Evolutionary conservation across 306 rosid genomes (phyloP).

Genomic region (Biancaea sappan): DNA sequence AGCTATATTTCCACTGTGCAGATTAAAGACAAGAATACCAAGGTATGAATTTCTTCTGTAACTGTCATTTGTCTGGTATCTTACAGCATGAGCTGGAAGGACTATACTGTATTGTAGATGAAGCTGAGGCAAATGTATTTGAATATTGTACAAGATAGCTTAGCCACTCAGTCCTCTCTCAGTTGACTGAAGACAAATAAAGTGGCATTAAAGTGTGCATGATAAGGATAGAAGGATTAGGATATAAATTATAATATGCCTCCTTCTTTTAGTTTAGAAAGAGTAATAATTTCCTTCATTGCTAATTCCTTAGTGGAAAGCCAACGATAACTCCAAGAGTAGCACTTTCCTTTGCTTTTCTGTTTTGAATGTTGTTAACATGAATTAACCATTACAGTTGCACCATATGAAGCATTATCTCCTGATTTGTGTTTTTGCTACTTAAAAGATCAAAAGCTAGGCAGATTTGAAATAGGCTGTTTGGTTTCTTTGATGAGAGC

Average conservation of each 20-base stretch:
- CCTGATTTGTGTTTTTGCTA: too few relatives aligned
- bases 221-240: neutral
- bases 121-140: neutral
- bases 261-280: neutral
- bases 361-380: too few relatives aligned
- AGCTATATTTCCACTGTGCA: slow-evolving; percentile 64
- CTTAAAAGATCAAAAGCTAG: too few relatives aligned
- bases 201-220: neutral
- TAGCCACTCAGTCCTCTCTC: neutral
- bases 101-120: neutral
- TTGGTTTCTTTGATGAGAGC: too few relatives aligned
- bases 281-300: neutral
- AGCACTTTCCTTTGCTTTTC: neutral
- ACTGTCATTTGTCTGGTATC: neutral
- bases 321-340: neutral
- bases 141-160: neutral
- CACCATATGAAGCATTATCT: too few relatives aligned
- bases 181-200: neutral
- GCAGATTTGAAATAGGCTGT: too few relatives aligned
- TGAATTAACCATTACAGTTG: too few relatives aligned
- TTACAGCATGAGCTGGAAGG: neutral
- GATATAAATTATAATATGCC: neutral
- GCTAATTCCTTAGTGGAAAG: neutral
- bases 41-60: slow-evolving; percentile 44
- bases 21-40: slow-evolving; percentile 42